Conservation (phyloP, 306 rosid species). For the Sesbania bispinosa region DNA sequence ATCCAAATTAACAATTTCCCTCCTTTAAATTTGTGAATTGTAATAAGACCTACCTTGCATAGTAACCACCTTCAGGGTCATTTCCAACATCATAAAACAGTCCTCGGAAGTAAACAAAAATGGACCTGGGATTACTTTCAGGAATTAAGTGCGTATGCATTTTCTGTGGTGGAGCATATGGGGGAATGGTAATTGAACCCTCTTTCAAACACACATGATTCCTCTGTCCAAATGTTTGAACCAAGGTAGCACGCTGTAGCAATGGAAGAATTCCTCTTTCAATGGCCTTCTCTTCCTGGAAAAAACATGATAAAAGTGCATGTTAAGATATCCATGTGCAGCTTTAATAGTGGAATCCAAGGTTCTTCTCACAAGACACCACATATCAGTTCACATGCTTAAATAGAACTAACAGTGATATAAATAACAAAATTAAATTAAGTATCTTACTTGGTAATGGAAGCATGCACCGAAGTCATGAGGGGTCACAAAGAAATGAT, state of each 20-base stretch:
- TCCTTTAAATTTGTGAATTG: background rate
- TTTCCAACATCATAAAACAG: slow-evolving; percentile 89
- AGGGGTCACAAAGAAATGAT: slow-evolving; percentile 97
- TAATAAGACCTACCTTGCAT: slow-evolving; percentile 63
- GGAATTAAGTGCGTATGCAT: slow-evolving; percentile 81
- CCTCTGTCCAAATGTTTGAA: slow-evolving; percentile 88
- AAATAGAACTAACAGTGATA: background rate
- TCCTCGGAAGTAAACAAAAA: slow-evolving; percentile 89
- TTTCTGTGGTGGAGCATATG: slow-evolving; percentile 94
- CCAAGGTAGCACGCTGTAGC: slow-evolving; percentile 85
- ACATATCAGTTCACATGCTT: slow-evolving; percentile 3
- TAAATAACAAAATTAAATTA: background rate
- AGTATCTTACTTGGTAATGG: slow-evolving; percentile 78
- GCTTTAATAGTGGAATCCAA: background rate
- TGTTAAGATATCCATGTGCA: slow-evolving; percentile 1
- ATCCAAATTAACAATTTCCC: background rate
- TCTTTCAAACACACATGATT: slow-evolving; percentile 89
- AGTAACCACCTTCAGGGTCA: slow-evolving; percentile 96
- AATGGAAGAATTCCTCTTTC: slow-evolving; percentile 84
- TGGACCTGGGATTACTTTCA: slow-evolving; percentile 76
- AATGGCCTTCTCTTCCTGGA: slow-evolving; percentile 87
- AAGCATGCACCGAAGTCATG: slow-evolving; percentile 99
- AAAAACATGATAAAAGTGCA: background rate
- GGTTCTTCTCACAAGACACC: background rate
- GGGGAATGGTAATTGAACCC: slow-evolving; percentile 87